Conservation (phyloP, 1,284 basidiomycete species). For the Lentinula novae-zelandiae region DNA sequence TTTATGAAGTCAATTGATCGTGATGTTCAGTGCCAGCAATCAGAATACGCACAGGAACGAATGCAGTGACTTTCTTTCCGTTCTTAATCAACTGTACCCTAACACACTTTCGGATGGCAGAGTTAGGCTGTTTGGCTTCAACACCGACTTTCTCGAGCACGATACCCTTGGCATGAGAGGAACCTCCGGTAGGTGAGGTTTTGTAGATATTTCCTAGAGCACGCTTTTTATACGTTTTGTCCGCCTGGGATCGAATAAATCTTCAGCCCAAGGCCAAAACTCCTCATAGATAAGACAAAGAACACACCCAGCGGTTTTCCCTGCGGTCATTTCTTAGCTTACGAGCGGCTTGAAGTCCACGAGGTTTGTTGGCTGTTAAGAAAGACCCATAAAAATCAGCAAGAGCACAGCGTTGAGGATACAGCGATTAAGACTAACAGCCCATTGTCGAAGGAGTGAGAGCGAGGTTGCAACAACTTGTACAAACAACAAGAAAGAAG, state of each 20-base stretch:
- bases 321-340: slow-evolving; percentile 95
- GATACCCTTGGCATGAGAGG: slow-evolving; percentile 99
- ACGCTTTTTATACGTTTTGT: slow-evolving; percentile 99
- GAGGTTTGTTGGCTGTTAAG: slow-evolving; percentile 87
- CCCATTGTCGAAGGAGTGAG: slow-evolving; percentile 53
- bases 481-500: not conserved
- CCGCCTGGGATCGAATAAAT: slow-evolving; percentile 58
- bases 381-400: slow-evolving; percentile 16
- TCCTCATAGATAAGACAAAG: slow-evolving; percentile 8
- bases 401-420: slow-evolving; percentile 12
- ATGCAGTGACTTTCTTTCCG: slow-evolving; percentile 99
- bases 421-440: slow-evolving; percentile 50
- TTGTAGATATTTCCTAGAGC: slow-evolving; percentile 99
- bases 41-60: slow-evolving; percentile 49
- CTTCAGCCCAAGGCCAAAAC: not conserved
- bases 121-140: slow-evolving; percentile 98
- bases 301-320: slow-evolving; percentile 93
- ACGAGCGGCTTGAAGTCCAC: slow-evolving; percentile 98
- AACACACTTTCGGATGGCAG: slow-evolving; percentile 99
- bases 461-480: not conserved
- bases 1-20: slow-evolving; percentile 24
- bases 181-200: slow-evolving; percentile 99
- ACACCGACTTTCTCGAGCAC: slow-evolving; percentile 98
- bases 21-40: slow-evolving; percentile 2
- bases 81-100: slow-evolving; percentile 99